Conservation (phyloP, 176 grass and related monocot species). For the Phoenix roebelenii region DNA sequence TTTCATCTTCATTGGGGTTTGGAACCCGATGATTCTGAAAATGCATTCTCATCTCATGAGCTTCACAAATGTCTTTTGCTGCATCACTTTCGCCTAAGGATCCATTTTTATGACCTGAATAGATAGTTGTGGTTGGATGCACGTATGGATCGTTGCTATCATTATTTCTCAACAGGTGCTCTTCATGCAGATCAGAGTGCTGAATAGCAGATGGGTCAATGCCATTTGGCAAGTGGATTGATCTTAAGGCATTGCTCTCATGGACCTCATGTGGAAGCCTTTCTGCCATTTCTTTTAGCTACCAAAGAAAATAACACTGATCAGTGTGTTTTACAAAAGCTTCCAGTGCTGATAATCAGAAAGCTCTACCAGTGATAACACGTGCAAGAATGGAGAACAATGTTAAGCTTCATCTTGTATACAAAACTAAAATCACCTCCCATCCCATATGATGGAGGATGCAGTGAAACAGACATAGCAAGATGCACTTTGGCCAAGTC, state of each 20-base stretch:
- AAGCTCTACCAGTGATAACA: too few species aligned
- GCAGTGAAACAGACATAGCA: too few species aligned
- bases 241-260: constrained; percentile 26
- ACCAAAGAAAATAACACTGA: constrained; percentile 14
- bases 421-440: too few species aligned
- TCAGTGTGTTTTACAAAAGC: neutral
- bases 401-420: too few species aligned
- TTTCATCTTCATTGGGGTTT: constrained; percentile 24
- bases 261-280: constrained; percentile 43
- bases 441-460: too few species aligned
- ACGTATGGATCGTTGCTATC: constrained; percentile 10
- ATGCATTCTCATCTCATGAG: constrained; percentile 12
- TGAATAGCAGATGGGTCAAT: neutral
- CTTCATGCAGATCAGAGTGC: constrained; percentile 25
- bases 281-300: constrained; percentile 90
- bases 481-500: too few species aligned
- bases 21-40: constrained; percentile 9
- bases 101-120: constrained; percentile 21
- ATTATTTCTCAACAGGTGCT: constrained; percentile 29
- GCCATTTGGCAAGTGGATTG: constrained; percentile 25
- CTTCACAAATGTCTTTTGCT: constrained; percentile 8
- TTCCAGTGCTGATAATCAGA: too few species aligned
- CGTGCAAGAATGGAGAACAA: too few species aligned
- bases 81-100: constrained; percentile 28
- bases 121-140: constrained; percentile 1